Conservation (phyloP, 768 basidiomycete genomes). For the Boletus subcaerulescens region DNA sequence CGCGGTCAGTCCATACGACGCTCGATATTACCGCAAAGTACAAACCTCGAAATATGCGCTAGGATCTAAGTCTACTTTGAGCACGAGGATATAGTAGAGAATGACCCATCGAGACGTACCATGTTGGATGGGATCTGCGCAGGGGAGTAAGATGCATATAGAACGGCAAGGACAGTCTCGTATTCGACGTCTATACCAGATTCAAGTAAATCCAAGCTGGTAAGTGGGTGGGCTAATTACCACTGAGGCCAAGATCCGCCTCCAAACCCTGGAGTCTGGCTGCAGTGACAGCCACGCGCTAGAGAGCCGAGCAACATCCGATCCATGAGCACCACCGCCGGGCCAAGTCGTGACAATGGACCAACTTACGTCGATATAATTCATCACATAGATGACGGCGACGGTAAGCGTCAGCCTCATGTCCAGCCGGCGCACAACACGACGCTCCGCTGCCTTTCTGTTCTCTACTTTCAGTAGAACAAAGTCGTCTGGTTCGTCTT, state of each 20-base stretch:
- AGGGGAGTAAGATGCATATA: slow-evolving; percentile 59
- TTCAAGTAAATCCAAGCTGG: not conserved
- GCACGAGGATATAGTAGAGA: not conserved
- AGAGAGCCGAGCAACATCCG: not conserved
- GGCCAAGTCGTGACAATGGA: not conserved
- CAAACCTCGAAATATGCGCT: slow-evolving; percentile 51
- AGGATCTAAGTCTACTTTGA: slow-evolving; percentile 39
- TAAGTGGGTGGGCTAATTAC: slow-evolving; percentile 9
- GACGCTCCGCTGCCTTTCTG: slow-evolving; percentile 20
- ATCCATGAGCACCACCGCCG: not conserved
- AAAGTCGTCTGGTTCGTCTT: slow-evolving; percentile 2
- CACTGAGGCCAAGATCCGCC: slow-evolving; percentile 34
- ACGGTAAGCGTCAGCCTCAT: slow-evolving; percentile 28
- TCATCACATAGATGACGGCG: slow-evolving; percentile 24
- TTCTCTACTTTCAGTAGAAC: slow-evolving; percentile 6
- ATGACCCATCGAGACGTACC: slow-evolving; percentile 32
- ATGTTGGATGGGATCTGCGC: slow-evolving; percentile 69
- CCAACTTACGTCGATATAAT: slow-evolving; percentile 24
- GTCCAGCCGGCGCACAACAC: slow-evolving; percentile 27
- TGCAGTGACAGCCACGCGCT: slow-evolving; percentile 40
- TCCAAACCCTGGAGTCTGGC: slow-evolving; percentile 41
- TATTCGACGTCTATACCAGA: slow-evolving; percentile 46
- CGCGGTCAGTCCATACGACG: not conserved
- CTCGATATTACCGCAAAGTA: not conserved
- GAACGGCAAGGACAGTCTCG: slow-evolving; percentile 47